Evolutionary conservation across 2,329 filamentous ascomycete species (phyloP).

Genomic region (Colletotrichum karsti): DNA sequence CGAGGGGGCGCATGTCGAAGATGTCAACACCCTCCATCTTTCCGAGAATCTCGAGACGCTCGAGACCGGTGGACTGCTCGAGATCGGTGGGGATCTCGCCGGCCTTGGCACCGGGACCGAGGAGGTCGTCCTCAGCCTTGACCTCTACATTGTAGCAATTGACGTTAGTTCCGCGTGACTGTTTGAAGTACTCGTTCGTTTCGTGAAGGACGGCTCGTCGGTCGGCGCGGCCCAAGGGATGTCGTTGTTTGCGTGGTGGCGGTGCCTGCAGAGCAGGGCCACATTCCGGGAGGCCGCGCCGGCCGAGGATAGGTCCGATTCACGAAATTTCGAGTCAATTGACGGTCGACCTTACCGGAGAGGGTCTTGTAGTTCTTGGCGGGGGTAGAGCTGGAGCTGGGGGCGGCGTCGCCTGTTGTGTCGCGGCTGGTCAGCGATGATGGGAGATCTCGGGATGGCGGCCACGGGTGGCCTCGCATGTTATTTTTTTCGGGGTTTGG

Average conservation of each 20-base stretch:
- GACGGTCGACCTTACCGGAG: conserved; percentile 50
- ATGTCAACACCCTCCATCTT: conserved; percentile 99
- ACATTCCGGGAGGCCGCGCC: conserved; percentile 7
- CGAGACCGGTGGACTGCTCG: conserved; percentile 95
- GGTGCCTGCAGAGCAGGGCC: not conserved
- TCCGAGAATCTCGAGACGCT: conserved; percentile 97
- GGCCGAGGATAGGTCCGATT: not conserved
- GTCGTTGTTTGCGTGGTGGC: not conserved
- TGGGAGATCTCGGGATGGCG: conserved; percentile 13
- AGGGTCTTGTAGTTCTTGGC: conserved; percentile 55
- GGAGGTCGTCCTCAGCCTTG: conserved; percentile 81
- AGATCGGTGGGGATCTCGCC: conserved; percentile 93
- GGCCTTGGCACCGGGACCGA: conserved; percentile 81
- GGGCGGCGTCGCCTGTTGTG: conserved; percentile 46
- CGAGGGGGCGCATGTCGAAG: conserved; percentile 98
- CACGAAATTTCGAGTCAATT: conserved; percentile 23
- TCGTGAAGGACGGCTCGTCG: not conserved
- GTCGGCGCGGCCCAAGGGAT: conserved; percentile 25
- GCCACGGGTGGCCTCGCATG: not conserved
- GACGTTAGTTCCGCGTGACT: conserved; percentile 13
- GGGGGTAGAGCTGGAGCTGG: conserved; percentile 45
- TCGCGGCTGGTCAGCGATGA: conserved; percentile 19
- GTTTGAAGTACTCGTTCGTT: not conserved
- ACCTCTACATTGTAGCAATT: conserved; percentile 69
- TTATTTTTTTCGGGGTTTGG: conserved; percentile 20